Conservation (phyloP, 805 yeast species). For the Scheffersomyces spartinae region DNA sequence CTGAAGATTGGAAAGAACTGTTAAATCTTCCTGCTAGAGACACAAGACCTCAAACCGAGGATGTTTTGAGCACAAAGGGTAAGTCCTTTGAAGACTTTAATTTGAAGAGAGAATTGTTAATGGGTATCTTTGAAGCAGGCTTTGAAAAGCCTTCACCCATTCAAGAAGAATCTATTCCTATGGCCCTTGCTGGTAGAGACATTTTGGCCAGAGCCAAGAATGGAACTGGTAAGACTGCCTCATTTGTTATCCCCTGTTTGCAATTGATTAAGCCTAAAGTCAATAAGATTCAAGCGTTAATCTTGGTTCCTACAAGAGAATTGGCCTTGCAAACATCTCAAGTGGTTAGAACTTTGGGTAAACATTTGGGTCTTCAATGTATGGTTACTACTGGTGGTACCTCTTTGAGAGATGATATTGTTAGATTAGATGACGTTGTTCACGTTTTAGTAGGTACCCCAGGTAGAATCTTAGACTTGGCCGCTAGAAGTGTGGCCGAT, state of each 20-base stretch:
- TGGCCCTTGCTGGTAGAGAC: constrained; percentile 91
- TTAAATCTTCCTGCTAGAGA: constrained; percentile 76
- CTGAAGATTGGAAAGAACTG: constrained; percentile 50
- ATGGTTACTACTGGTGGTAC: constrained; percentile 99
- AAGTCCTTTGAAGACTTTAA: constrained; percentile 85
- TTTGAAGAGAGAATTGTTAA: constrained; percentile 82
- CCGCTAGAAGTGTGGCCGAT: constrained; percentile 79
- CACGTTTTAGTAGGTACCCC: constrained; percentile 96
- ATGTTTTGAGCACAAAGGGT: constrained; percentile 86
- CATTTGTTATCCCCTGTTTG: constrained; percentile 87
- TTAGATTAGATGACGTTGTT: constrained; percentile 86
- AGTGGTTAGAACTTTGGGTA: constrained; percentile 91
- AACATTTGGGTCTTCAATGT: constrained; percentile 82
- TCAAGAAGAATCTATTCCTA: constrained; percentile 95
- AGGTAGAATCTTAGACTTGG: constrained; percentile 92
- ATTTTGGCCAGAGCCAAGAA: constrained; percentile 95
- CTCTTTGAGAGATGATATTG: constrained; percentile 81
- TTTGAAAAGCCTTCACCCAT: constrained; percentile 97
- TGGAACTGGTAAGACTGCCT: constrained; percentile 98
- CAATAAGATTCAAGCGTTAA: constrained; percentile 80
- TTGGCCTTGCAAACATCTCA: constrained; percentile 95
- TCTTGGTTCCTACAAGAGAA: constrained; percentile 95
- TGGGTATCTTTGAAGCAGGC: constrained; percentile 99
- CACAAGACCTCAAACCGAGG: constrained; percentile 94
- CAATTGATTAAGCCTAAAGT: constrained; percentile 80